Base-by-base conservation (phyloP, 306 rosid species). In the Coriaria nepalensis region DNA sequence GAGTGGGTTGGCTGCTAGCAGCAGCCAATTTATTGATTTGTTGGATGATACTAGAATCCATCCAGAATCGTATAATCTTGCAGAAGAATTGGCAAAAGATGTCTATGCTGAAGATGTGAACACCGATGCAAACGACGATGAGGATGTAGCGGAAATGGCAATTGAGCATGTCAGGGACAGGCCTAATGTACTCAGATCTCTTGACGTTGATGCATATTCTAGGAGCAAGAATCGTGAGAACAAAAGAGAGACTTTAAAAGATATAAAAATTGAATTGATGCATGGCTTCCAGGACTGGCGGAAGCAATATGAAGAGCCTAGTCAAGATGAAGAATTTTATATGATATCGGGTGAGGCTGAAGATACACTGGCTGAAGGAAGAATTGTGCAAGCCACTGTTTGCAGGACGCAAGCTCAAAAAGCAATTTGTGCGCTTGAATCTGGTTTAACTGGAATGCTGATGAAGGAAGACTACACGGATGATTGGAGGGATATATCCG, bases 241-340 rank as follows among this genome's bases (percentile, higher is more conserved):
- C 66, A 92, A 92, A 64, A 85, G 64, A 49, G 74, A 73, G 53
- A 85, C 98, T 50, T 79, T 85, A 65, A 68, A 61, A 44, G 96
- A 85, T 53, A 92, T 92, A 40, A 92, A 64, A 68, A 75, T 87
- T 63, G 98, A 92, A 73, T 57, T 92, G 63, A 77, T 85, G 76
- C 87, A 79, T 38, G 98, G 98, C 14, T 92, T 92, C 68, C 94
- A 73, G 79, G 98, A 92, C 57, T 82, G 96, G 93, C 98, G 98
- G 45, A 90, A 77, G 64, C 83, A 77, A 57, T 90, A 90, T 65
- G 98, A 90, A 79, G 98, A 85, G 63, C 95, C 90, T 29, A 85
- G 82, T 69, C 98, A 81, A 65, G 98, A 90, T 56, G 94, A 85
- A 53, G 98, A 85, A 34, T 85, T 90, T 66, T 90, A 75, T 63